Evolutionary conservation across 176 grass and related monocot species (phyloP), one percentile per base, ranked within the genome.

Genomic region (Zea mays): DNA sequence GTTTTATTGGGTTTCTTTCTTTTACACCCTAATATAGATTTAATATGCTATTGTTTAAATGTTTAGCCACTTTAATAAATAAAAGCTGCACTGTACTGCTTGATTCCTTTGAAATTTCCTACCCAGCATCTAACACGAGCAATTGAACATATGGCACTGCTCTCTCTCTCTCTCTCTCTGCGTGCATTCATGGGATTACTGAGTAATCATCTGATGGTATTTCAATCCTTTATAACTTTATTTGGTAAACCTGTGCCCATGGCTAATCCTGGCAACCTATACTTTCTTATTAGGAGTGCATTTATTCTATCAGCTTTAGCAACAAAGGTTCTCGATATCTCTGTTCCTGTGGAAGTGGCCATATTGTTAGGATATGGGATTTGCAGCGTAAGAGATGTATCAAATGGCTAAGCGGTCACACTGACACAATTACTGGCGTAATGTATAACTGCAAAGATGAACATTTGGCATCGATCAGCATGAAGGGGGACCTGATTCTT

Each of bases 361-460:
- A 95, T 85, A 99, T 95, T 82, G 87, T 99, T 66, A 90, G 89
- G 80, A 94, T 97, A 84, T 97, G 94, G 94, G 94, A 97, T 82
- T 80, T 97, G 68, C 94, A 97, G 73, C 83, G 88, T 63, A 97
- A 97, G 72, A 86, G 91, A 64, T 97, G 94, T 79, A 97, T 94
- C 72, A 97, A 97, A 90, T 90, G 94, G 94, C 80, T 97, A 57
- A 87, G 88, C 33, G 94, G 94, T 60, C 94, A 99, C 71, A 88
- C 92, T 39, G 96, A 94, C 62, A 90, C 87, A 17, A 95, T 99
- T 70, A 99, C 92, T 43, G 92, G 96, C 14, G 96, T 99, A 61
- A 90, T 95, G 89, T 99, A 99, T 81, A 99, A 99, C 73, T 95
- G 85, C 78, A 91, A 93, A 73, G 96, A 99, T 81, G 96, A 99